Base-by-base conservation (phyloP, 345 rosid genomes). In the Tarenaya hassleriana region DNA sequence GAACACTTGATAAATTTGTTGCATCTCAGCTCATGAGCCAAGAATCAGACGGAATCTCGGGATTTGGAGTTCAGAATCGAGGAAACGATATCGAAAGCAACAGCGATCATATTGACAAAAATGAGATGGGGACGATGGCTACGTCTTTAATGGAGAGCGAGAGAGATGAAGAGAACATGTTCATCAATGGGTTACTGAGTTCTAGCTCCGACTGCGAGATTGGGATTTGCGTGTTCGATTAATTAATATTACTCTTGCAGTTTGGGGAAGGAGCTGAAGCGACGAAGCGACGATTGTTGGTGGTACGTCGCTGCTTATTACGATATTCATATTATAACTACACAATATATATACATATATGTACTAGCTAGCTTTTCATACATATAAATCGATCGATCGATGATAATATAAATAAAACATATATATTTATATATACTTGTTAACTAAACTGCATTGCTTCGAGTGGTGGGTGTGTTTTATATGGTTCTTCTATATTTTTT, bases 1-100 rank as follows among this genome's bases (percentile, higher is more conserved):
- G 94, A 68, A 81, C 77, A 2, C 71, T 86, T 13, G 97, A 89
- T 61, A 83, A 79, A 76, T 86, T 89, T 54, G 95, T 89, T 41
- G 97, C 94, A n/a, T 83, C 97, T 5, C 95, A 89, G 56, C 48
- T 86, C 7, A 63, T 55, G 68, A 89, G 89, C 56, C 92, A 84
- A 41, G 94, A 81, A 56, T 82, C 37, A 16, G 53, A 66, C 51
- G 71, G 58, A 50, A 27, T 56, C 48, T 66, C 81, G 4, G 47
- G 60, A 63, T 65, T 71, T 12, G 64, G 50, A n/a, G 64, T 29
- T 34, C 27, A 24, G 32, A 48, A 56, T 32, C n/a, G n/a, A 21
- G 34, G 19, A 18, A 59, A 63, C 24, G 67, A 55, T 37, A 41
- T 10, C 15, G 40, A 40, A 52, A 20, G 19, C 32, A 20, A 51